Conservation (phyloP, 768 basidiomycete species). For the Tulasnella sp. region DNA sequence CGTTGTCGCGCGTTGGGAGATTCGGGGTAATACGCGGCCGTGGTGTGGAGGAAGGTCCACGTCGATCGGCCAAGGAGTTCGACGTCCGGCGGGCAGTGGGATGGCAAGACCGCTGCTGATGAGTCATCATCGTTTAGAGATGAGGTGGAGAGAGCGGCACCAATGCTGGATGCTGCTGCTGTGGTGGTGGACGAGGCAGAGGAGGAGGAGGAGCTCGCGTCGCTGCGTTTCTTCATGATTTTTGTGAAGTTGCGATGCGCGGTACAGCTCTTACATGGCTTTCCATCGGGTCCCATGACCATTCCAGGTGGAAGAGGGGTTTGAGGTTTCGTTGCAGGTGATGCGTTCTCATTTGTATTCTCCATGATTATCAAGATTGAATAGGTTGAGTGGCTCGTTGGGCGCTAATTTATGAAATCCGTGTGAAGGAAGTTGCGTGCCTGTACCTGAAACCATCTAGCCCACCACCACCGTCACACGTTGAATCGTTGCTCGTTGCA, state of each 20-base stretch:
- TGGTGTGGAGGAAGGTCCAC: slow-evolving; percentile 93
- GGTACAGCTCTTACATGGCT: slow-evolving; percentile 88
- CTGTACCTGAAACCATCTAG: no score
- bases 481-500: no score
- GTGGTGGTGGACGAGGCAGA: slow-evolving; percentile 29
- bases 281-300: slow-evolving; percentile 86
- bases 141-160: not conserved
- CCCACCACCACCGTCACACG: no score
- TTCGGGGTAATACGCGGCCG: slow-evolving; percentile 93
- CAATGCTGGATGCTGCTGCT: slow-evolving; percentile 11
- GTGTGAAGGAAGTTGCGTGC: no score
- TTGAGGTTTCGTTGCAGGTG: not conserved
- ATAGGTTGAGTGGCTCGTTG: no score
- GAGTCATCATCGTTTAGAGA: slow-evolving; percentile 21
- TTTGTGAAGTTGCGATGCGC: slow-evolving; percentile 61
- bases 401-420: no score
- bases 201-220: slow-evolving; percentile 22
- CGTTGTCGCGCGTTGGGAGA: slow-evolving; percentile 63
- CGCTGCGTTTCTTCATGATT: slow-evolving; percentile 30
- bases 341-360: no score
- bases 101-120: slow-evolving; percentile 32
- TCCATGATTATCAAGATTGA: no score
- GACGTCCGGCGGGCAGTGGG: slow-evolving; percentile 81
- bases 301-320: slow-evolving; percentile 57
- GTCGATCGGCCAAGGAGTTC: slow-evolving; percentile 85